Evolutionary conservation across 768 basidiomycete genomes (phyloP).

Genomic region (Boletus pseudopeckii): DNA sequence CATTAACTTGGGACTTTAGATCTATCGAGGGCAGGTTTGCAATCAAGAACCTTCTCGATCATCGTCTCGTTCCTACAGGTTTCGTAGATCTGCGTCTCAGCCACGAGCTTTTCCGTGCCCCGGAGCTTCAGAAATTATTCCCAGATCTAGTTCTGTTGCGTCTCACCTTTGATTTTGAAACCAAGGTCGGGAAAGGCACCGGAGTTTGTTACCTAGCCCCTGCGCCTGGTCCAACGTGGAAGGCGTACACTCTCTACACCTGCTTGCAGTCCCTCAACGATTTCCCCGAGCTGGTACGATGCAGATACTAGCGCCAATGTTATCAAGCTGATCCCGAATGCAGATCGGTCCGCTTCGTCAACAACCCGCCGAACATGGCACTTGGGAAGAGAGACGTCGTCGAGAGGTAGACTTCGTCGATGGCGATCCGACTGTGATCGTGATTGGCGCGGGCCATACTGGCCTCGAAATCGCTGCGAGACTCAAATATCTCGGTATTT

Average conservation of each 20-base stretch:
- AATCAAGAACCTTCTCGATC: slow-evolving; percentile 38
- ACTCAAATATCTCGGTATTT: slow-evolving; percentile 56
- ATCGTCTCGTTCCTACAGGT: slow-evolving; percentile 34
- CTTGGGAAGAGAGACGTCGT: slow-evolving; percentile 49
- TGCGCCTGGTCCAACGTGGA: slow-evolving; percentile 44
- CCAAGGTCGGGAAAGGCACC: slow-evolving; percentile 44
- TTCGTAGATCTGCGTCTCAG: slow-evolving; percentile 17
- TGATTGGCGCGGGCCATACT: slow-evolving; percentile 65
- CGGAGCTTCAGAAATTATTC: slow-evolving; percentile 39
- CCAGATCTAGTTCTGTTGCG: slow-evolving; percentile 60
- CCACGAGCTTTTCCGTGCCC: slow-evolving; percentile 22
- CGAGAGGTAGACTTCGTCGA: slow-evolving; percentile 44
- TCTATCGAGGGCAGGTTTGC: slow-evolving; percentile 40
- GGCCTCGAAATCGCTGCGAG: slow-evolving; percentile 65
- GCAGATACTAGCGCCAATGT: not conserved
- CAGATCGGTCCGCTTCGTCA: slow-evolving; percentile 42
- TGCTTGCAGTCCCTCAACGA: slow-evolving; percentile 56
- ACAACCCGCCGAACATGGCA: slow-evolving; percentile 44
- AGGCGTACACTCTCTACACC: slow-evolving; percentile 57
- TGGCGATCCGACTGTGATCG: slow-evolving; percentile 53
- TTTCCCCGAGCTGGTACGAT: slow-evolving; percentile 45
- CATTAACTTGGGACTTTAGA: slow-evolving; percentile 55
- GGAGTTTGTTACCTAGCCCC: slow-evolving; percentile 57
- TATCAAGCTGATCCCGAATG: not conserved
- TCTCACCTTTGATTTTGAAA: slow-evolving; percentile 53